Evolutionary conservation across 2,329 filamentous ascomycete species (phyloP), one percentile per base, ranked within the genome.

Genomic region (Zymoseptoria ardabiliae): DNA sequence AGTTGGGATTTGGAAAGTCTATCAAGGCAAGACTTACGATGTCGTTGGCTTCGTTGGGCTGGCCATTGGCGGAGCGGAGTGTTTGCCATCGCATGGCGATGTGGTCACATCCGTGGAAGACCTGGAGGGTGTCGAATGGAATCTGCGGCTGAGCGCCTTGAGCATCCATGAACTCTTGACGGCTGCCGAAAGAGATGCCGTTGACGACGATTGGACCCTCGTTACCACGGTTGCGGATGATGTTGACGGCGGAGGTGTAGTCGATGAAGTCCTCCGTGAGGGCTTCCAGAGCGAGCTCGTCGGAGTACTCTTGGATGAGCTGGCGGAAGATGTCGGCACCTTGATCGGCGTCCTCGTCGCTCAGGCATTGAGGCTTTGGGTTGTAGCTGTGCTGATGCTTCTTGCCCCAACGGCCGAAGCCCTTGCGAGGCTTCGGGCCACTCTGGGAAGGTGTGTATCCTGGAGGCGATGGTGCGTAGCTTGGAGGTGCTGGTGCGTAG

Each of bases 261-360:
- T 71, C 69, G 58, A 67, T 58, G 53, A 70, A 71, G 65, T 70
- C 68, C 48, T 65, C 65, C 17, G 69, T 68, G 10, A 71, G 65
- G 7, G 66, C 64, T 19, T 65, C 63, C 19, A 68, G 62, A 0
- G 69, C 69, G 23, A 69, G 63, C 55, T 65, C 66, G 28, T 65
- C 64, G 13, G 67, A 66, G 63, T 71, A 71, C 59, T 66, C 66
- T 50, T 65, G 66, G 58, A 70, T 69, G 56, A 70, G 66, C 55
- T 65, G 61, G 49, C 66, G 68, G 65, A 71, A 71, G 62, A 66
- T 65, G 19, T 65, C 65, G 35, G 65, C 69, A 30, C 66, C 66
- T 20, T 63, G 58, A 4, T 60, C 56, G 19, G 65, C 67, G 51
- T 71, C 66, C 41, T 61, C 53, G 13, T 64, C 61, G 30, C 59